A percentile compares a stretch with the other conserved stretches of the same genome.
Evolutionary conservation across 768 basidiomycete species (phyloP).

Genomic region (Lentinus brumalis): DNA sequence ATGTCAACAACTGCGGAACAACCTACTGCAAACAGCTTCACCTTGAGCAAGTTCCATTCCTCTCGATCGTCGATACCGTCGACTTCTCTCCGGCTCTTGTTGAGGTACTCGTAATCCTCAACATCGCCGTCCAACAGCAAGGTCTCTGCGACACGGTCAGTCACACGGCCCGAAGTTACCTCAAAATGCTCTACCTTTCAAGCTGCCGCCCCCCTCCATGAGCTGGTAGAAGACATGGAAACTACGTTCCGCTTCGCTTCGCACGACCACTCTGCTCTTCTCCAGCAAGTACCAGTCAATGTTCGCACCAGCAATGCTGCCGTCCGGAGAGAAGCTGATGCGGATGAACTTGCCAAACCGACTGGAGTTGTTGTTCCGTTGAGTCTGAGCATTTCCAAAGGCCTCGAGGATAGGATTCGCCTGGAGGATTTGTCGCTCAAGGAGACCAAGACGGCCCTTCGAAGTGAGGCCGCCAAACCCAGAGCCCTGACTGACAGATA

Average conservation of each 20-base stretch:
- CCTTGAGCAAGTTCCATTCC: constrained; percentile 84
- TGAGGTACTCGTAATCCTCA: constrained; percentile 88
- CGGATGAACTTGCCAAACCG: constrained; percentile 98
- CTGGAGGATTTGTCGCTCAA: constrained; percentile 95
- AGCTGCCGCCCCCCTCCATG: constrained; percentile 67
- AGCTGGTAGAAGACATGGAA: constrained; percentile 99
- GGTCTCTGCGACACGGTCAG: constrained; percentile 47
- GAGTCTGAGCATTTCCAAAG: constrained; percentile 98
- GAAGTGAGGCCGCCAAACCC: constrained; percentile 46
- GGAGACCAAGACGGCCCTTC: constrained; percentile 78
- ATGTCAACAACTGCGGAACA: constrained; percentile 6
- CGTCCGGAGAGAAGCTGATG: constrained; percentile 90
- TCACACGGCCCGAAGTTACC: constrained; percentile 1
- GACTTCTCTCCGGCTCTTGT: constrained; percentile 86
- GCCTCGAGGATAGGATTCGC: constrained; percentile 98
- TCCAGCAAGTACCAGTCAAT: constrained; percentile 99
- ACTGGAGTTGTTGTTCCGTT: constrained; percentile 98
- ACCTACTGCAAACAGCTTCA: constrained; percentile 32
- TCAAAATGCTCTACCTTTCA: constrained; percentile 60
- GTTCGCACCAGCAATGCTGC: constrained; percentile 95
- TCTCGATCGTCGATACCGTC: constrained; percentile 92
- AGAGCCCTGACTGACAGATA: constrained; percentile 44
- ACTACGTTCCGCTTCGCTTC: constrained; percentile 86
- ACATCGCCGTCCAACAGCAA: constrained; percentile 74
- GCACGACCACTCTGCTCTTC: constrained; percentile 91